phyloP scores from a whole-genome alignment of 805 yeast genomes.

The Priceomyces fermenticarens region DNA sequence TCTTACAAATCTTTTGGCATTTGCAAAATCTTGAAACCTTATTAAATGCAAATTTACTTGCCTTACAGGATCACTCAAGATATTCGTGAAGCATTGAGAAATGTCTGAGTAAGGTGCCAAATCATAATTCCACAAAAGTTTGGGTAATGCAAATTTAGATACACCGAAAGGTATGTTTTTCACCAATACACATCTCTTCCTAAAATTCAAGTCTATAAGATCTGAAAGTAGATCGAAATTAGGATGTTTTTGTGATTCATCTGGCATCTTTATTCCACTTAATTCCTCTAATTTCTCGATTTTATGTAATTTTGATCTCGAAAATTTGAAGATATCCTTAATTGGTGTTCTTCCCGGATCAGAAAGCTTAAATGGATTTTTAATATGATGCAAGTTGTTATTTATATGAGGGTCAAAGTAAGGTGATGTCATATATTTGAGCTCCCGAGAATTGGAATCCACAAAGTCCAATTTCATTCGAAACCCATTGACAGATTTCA shows the following conservation, averaged over 20 bases:
- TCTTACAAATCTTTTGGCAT: conserved; percentile 51
- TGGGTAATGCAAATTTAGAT: conserved; percentile 31
- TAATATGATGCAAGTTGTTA: conserved; percentile 1
- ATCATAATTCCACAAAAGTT: conserved; percentile 49
- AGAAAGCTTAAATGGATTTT: conserved; percentile 2
- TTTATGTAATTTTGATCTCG: conserved; percentile 3
- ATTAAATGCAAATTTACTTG: conserved; percentile 32
- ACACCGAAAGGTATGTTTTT: conserved; percentile 48
- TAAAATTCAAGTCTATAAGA: conserved; percentile 15
- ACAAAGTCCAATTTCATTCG: conserved; percentile 46
- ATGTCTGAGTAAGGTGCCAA: conserved; percentile 24
- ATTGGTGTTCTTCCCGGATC: conserved; percentile 5
- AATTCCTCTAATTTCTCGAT: conserved; percentile 1
- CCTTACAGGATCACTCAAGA: conserved; percentile 22
- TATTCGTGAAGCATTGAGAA: conserved; percentile 17
- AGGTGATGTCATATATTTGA: conserved; percentile 30
- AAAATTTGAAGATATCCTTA: conserved; percentile 5
- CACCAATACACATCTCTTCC: conserved; percentile 34
- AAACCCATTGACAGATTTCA: conserved; percentile 50
- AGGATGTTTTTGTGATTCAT: background rate
- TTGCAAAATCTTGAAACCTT: conserved; percentile 41
- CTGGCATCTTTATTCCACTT: conserved; percentile 2
- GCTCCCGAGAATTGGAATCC: conserved; percentile 19
- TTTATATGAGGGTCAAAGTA: conserved; percentile 11
- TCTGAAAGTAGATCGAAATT: conserved; percentile 12